Percentiles rank a stretch among this genome's conserved stretches.
Conservation (phyloP, 1,284 basidiomycete genomes). For the Phlebopus sp. region DNA sequence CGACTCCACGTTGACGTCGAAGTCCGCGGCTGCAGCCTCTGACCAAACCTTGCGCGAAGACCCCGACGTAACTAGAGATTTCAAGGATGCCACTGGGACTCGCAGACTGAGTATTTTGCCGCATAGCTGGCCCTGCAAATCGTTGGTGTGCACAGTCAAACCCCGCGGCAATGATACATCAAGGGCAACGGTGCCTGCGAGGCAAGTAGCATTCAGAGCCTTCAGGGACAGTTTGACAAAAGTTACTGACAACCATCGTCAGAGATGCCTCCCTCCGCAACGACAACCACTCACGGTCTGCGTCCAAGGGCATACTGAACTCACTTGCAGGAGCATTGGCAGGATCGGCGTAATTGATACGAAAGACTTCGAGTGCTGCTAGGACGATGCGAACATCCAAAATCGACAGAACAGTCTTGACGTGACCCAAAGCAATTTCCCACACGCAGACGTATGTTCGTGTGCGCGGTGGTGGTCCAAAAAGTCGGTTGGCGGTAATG, state of each 20-base stretch:
- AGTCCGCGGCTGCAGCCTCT: constrained; percentile 56
- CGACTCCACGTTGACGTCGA: constrained; percentile 64
- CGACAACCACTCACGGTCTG: constrained; percentile 60
- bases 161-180: constrained; percentile 60
- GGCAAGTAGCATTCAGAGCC: constrained; percentile 54
- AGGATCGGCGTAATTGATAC: constrained; percentile 68
- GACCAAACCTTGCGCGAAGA: constrained; percentile 55
- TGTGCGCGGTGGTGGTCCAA: constrained; percentile 83
- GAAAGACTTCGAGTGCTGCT: constrained; percentile 58
- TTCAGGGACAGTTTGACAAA: constrained; percentile 64
- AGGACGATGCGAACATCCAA: constrained; percentile 52
- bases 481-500: constrained; percentile 79
- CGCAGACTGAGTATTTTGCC: constrained; percentile 57
- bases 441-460: constrained; percentile 88
- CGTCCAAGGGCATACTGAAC: constrained; percentile 60
- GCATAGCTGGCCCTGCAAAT: constrained; percentile 65
- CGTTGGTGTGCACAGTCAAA: constrained; percentile 66
- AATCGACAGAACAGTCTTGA: constrained; percentile 60
- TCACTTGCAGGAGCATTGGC: constrained; percentile 79
- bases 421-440: constrained; percentile 70
- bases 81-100: constrained; percentile 47
- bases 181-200: constrained; percentile 50
- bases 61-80: constrained; percentile 44
- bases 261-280: neutral
- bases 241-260: constrained; percentile 16